Evolutionary conservation across 495 filamentous ascomycete genomes (phyloP).

Genomic region (Talaromyces nanjingensis): DNA sequence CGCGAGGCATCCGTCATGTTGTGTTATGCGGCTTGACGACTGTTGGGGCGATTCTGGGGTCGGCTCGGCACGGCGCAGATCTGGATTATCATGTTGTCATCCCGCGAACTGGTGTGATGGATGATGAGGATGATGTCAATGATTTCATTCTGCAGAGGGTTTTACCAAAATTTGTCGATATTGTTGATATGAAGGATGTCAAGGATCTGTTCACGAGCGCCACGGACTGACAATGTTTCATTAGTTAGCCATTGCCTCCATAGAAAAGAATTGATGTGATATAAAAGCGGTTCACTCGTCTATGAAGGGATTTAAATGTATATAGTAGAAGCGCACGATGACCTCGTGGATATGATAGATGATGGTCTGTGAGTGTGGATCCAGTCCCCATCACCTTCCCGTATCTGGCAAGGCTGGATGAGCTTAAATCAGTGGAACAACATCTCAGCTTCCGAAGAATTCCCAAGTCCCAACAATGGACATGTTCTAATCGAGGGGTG

Average conservation of each 20-base stretch:
- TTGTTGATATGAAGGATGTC: constrained; percentile 5
- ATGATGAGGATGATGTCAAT: constrained; percentile 5
- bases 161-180: constrained; percentile 5
- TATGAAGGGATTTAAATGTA: neutral
- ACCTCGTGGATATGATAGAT: neutral
- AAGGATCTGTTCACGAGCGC: neutral
- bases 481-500: neutral
- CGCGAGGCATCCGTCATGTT: constrained; percentile 4
- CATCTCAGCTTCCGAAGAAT: neutral
- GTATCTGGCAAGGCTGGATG: neutral
- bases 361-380: neutral
- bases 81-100: constrained; percentile 6
- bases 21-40: constrained; percentile 5
- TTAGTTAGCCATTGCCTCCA: neutral
- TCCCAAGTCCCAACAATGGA: neutral
- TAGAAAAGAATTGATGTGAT: neutral
- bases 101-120: constrained; percentile 2
- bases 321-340: neutral
- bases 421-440: constrained; percentile 3
- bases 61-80: constrained; percentile 6
- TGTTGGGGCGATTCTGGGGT: constrained; percentile 3
- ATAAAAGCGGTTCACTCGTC: neutral
- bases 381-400: neutral
- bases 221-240: neutral
- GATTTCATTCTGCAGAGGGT: constrained; percentile 1